Evolutionary conservation across 2,329 filamentous ascomycete species (phyloP).

Genomic region (Fonsecaea multimorphosa): DNA sequence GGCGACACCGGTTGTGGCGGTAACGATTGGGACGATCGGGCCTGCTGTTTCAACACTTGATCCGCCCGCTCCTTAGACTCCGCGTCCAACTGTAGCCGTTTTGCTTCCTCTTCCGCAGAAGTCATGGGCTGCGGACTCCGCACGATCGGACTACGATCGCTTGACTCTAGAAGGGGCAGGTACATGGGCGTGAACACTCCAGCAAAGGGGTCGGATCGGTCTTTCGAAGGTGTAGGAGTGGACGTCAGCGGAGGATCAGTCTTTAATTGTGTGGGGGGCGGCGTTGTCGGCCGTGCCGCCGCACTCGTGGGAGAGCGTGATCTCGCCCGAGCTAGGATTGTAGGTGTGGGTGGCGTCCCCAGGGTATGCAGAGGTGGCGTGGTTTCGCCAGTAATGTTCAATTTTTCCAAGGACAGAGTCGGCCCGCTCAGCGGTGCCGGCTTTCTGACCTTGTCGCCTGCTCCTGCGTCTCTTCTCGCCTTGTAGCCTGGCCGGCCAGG

Average conservation of each 20-base stretch:
- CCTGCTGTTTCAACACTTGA: constrained; percentile 12
- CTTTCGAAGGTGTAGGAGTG: constrained; percentile 25
- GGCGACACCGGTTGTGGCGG: constrained; percentile 29
- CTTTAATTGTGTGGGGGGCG: constrained; percentile 16
- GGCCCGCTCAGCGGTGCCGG: constrained; percentile 31
- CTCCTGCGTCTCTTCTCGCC: constrained; percentile 22
- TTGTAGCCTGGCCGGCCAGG: constrained; percentile 22
- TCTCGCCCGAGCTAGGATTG: constrained; percentile 9
- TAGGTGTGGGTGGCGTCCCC: constrained; percentile 31
- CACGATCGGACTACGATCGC: constrained; percentile 19
- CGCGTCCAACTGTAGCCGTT: constrained; percentile 25
- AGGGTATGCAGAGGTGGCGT: constrained; percentile 27
- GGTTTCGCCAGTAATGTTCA: constrained; percentile 36
- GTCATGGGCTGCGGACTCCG: constrained; percentile 21
- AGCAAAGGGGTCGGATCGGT: constrained; percentile 33
- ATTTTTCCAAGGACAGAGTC: constrained; percentile 35
- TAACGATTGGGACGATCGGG: constrained; percentile 28
- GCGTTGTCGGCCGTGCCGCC: constrained; percentile 14
- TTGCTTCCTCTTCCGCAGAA: constrained; percentile 22
- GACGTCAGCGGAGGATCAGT: constrained; percentile 7
- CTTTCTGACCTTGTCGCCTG: constrained; percentile 29
- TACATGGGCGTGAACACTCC: constrained; percentile 38
- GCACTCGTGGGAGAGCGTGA: constrained; percentile 15
- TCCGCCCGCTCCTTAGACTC: constrained; percentile 26
- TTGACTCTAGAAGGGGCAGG: constrained; percentile 37